Evolutionary conservation across 306 rosid species (phyloP), one percentile per base, ranked within the genome.

Genomic region (Prosopis cineraria): DNA sequence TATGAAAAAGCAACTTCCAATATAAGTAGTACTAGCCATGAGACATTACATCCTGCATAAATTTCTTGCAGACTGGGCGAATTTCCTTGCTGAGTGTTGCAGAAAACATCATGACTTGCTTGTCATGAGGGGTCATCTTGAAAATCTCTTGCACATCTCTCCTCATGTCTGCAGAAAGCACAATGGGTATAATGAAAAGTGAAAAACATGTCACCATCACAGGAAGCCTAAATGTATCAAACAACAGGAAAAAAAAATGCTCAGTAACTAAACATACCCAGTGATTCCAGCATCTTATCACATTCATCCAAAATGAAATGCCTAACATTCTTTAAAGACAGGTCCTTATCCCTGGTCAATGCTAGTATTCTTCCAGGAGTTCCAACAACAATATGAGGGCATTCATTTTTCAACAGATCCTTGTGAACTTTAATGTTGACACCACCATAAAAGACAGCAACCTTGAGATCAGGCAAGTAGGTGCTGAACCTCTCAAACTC

Each of bases 31-130:
- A 80, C 85, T 85, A 85, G 89, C 88, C 87, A 88, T 79, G 86
- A 84, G 76, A 88, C 87, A 88, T 90, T 90, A 90, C 95, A 86
- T 90, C 95, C 88, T 90, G 95, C 95, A 90, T 90, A 70, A 90
- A 90, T 81, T 89, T 90, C 88, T 90, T 88, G 92, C 95, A 90
- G 84, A 90, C 95, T 56, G 95, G 95, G 13, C 95, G 92, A 77
- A 90, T 90, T 66, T 90, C 95, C 85, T 90, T 90, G 92, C 95
- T 90, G 65, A 90, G 92, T 31, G 95, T 90, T 58, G 95, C 95
- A 73, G 95, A 90, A 73, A 90, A 90, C 95, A 90, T 90, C 95
- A 90, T 90, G 41, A 90, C 95, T 90, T 90, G 95, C 83, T 90
- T 90, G 72, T 90, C 95, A 59, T 90, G 96, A 31, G 96, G 96